Evolutionary conservation across 208 protist genomes (phyloP).

Genomic region (Crithidia acanthocephali): DNA sequence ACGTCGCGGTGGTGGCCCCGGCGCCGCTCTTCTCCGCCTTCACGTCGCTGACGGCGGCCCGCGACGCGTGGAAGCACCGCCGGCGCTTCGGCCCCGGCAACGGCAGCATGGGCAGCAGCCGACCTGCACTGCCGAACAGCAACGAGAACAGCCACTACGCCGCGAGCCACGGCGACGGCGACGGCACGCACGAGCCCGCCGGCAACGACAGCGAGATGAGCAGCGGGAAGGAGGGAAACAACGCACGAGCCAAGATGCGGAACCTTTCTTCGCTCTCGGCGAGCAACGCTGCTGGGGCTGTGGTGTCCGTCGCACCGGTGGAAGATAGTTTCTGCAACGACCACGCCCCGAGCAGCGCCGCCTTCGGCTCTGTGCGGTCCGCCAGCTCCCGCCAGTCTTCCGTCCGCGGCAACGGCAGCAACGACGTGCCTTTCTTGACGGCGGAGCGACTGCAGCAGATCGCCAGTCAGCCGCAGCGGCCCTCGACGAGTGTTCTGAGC

Average conservation of each 20-base stretch:
- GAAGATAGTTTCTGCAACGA: constrained; percentile 9
- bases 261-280: neutral
- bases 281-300: neutral
- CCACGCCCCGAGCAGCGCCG: constrained; percentile 10
- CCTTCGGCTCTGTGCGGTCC: constrained; percentile 29
- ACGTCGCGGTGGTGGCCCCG: constrained; percentile 24
- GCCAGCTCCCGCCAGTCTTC: constrained; percentile 14
- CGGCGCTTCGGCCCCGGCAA: constrained; percentile 4
- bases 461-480: neutral
- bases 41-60: constrained; percentile 2
- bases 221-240: neutral
- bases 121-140: constrained; percentile 5
- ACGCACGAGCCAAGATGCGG: neutral
- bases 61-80: constrained; percentile 27
- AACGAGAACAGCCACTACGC: constrained; percentile 17
- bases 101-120: constrained; percentile 3
- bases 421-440: neutral
- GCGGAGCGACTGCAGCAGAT: constrained; percentile 14
- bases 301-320: neutral
- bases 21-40: constrained; percentile 19
- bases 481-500: neutral
- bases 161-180: neutral
- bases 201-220: neutral
- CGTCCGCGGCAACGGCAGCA: neutral
- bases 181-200: neutral